A percentile compares a stretch with the other conserved stretches of the same genome.
phyloP scores from a whole-genome alignment of 306 rosid species.

The Castanea sativa region DNA sequence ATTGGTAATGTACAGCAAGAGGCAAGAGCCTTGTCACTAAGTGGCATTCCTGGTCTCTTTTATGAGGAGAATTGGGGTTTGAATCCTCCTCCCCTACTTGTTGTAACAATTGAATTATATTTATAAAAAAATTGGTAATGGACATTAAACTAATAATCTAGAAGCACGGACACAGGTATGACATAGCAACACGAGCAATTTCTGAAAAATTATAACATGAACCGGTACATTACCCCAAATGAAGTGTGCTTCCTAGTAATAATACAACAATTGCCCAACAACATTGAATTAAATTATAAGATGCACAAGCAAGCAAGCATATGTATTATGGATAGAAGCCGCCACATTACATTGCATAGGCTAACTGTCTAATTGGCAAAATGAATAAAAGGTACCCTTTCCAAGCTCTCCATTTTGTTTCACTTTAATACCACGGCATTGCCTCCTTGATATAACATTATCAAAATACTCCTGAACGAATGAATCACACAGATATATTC shows the following conservation, averaged over 20 bases:
- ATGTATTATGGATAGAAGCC: neutral
- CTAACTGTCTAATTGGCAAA: neutral
- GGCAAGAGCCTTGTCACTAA: too few relatives aligned
- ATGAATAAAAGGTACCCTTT: constrained; percentile 47
- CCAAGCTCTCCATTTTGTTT: constrained; percentile 59
- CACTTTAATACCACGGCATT: constrained; percentile 50
- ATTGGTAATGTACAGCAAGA: neutral
- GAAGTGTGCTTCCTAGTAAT: neutral
- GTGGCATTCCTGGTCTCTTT: too few relatives aligned
- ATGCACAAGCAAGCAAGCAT: neutral
- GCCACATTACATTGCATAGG: neutral
- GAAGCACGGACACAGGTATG: too few relatives aligned
- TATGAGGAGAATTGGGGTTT: too few relatives aligned
- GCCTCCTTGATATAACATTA: constrained; percentile 44
- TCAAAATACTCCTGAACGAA: constrained; percentile 59
- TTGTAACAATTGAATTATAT: too few relatives aligned
- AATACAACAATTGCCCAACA: neutral
- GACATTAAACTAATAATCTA: neutral
- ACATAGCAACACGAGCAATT: too few relatives aligned
- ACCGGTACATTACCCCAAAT: too few relatives aligned
- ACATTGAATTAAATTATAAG: neutral
- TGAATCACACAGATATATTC: neutral
- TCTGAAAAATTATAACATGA: too few relatives aligned
- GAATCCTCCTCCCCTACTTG: too few relatives aligned
- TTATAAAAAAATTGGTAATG: neutral